Conservation (phyloP, 2,329 filamentous ascomycete species). For the Immersiporthe knoxdaviesiana region DNA sequence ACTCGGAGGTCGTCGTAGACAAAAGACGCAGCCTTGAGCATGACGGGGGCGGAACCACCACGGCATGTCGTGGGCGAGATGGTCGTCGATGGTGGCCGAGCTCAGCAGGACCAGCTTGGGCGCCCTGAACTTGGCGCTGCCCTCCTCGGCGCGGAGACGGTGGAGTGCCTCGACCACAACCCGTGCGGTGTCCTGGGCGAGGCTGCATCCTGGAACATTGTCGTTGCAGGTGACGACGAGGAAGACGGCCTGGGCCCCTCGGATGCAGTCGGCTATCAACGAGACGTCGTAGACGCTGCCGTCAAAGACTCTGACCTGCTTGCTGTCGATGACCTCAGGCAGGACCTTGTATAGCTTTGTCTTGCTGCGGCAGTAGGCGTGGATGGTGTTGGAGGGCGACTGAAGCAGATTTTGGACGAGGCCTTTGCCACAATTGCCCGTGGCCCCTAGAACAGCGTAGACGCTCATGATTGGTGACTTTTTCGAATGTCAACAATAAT, state of each 20-base stretch:
- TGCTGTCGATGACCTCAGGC: slow-evolving; percentile 39
- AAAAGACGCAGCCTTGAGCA: slow-evolving; percentile 39
- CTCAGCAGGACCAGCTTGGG: slow-evolving; percentile 49
- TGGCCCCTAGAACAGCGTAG: slow-evolving; percentile 47
- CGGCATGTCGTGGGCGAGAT: slow-evolving; percentile 40
- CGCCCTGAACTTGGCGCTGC: background rate
- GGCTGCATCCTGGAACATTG: slow-evolving; percentile 46
- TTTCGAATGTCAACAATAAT: too few species aligned
- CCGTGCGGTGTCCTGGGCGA: slow-evolving; percentile 42
- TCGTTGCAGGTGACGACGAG: slow-evolving; percentile 45
- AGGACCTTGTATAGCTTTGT: slow-evolving; percentile 42
- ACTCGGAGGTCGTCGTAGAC: slow-evolving; percentile 44
- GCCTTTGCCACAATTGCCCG: slow-evolving; percentile 48
- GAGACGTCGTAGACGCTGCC: slow-evolving; percentile 45
- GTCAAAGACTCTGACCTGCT: slow-evolving; percentile 45
- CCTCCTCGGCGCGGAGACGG: slow-evolving; percentile 28
- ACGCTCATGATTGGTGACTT: slow-evolving; percentile 21
- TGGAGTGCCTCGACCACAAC: slow-evolving; percentile 43
- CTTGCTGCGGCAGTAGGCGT: slow-evolving; percentile 49
- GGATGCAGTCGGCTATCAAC: slow-evolving; percentile 43
- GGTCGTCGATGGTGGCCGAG: slow-evolving; percentile 46
- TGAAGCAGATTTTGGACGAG: slow-evolving; percentile 46
- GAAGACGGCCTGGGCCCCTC: slow-evolving; percentile 44
- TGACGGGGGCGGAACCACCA: slow-evolving; percentile 35
- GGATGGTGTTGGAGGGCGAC: slow-evolving; percentile 36